phyloP scores from a whole-genome alignment of 768 basidiomycete species.

The Boletus barrowsii region DNA sequence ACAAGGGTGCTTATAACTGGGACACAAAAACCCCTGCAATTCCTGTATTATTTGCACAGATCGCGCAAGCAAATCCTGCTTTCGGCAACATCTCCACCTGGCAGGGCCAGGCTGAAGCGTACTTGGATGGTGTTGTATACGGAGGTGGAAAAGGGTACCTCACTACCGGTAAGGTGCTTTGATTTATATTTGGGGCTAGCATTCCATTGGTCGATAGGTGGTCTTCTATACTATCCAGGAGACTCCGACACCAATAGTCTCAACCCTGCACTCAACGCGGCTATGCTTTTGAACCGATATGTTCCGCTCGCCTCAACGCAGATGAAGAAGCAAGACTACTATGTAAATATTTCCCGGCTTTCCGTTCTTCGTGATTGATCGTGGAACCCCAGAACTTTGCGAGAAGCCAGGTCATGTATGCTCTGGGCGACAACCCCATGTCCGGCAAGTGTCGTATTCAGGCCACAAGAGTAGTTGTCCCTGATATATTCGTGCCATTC shows the following conservation, averaged over 20 bases:
- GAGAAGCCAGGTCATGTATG: constrained; percentile 74
- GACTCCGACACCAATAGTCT: constrained; percentile 78
- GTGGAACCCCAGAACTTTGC: constrained; percentile 56
- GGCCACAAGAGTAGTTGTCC: not conserved
- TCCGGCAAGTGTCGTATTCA: constrained; percentile 45
- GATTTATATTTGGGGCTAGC: not conserved
- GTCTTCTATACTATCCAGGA: constrained; percentile 77
- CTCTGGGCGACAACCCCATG: constrained; percentile 89
- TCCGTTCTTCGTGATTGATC: constrained; percentile 4
- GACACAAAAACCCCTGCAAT: constrained; percentile 79
- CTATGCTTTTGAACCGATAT: constrained; percentile 79
- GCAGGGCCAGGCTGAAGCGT: constrained; percentile 67
- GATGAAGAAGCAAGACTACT: constrained; percentile 57
- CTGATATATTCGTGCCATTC: not conserved
- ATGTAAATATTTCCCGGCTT: constrained; percentile 38
- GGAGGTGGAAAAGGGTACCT: constrained; percentile 50
- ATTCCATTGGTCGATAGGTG: constrained; percentile 45
- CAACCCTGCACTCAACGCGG: constrained; percentile 84
- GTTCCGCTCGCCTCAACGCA: constrained; percentile 66
- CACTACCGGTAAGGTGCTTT: constrained; percentile 52
- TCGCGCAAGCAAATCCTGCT: constrained; percentile 54
- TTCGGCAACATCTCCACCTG: constrained; percentile 63
- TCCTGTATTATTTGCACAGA: constrained; percentile 71
- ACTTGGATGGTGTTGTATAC: constrained; percentile 70
- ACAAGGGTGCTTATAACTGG: constrained; percentile 79